A percentile compares a stretch with the other conserved stretches of the same genome.
Conservation (phyloP, 2,329 filamentous ascomycete genomes). For the Epichloe hybrida region DNA sequence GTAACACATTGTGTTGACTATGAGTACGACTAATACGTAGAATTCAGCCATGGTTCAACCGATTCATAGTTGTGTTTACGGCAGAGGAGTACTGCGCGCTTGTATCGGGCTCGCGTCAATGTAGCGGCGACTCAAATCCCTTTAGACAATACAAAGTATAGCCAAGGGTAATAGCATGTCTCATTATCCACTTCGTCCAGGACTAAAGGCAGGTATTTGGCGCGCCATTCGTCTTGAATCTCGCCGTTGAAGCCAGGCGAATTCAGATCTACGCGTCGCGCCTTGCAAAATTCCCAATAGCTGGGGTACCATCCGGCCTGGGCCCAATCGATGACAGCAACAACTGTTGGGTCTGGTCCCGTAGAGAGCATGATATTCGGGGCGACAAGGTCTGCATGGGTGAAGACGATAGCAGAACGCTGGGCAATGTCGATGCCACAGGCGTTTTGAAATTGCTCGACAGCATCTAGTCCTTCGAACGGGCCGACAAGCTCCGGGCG, state of each 20-base stretch:
- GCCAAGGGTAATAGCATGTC: constrained; percentile 18
- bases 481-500: constrained; percentile 13
- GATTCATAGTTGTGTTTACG: too few relatives aligned
- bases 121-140: neutral
- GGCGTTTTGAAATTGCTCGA: constrained; percentile 17
- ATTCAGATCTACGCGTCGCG: constrained; percentile 11
- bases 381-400: constrained; percentile 13
- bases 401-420: constrained; percentile 13
- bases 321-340: constrained; percentile 16
- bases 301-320: constrained; percentile 20
- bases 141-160: constrained; percentile 13
- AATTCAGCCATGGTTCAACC: too few relatives aligned
- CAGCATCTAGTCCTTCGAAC: constrained; percentile 17
- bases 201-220: constrained; percentile 17
- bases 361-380: constrained; percentile 14
- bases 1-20: neutral
- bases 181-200: constrained; percentile 19
- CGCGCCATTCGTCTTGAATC: constrained; percentile 18
- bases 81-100: too few relatives aligned
- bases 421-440: constrained; percentile 17
- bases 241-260: constrained; percentile 10
- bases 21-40: neutral
- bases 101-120: too few relatives aligned
- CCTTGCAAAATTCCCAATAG: constrained; percentile 21
- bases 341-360: constrained; percentile 8